These are phyloP conservation scores for Lippia alba DNA, from an alignment of 305 asterid species.

Conservation along the genomic window DNA sequence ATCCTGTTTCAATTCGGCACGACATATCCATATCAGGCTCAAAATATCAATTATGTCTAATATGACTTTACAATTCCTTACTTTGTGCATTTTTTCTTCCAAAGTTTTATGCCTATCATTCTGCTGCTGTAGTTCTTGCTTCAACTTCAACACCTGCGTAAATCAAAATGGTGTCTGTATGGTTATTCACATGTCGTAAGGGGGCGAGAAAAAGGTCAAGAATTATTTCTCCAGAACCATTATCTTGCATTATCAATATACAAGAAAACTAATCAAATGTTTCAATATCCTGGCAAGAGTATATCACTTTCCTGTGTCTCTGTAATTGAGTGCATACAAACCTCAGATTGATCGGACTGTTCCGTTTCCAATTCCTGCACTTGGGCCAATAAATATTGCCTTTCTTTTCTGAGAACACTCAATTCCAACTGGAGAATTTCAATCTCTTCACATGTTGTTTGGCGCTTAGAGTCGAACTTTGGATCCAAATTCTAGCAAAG, in stretches of 20 bases:
- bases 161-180: conserved; percentile 21
- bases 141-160: conserved; percentile 43
- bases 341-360: conserved; percentile 53
- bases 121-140: conserved; percentile 52
- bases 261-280: conserved; percentile 2
- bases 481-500: conserved; percentile 38
- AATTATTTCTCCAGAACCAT: background rate
- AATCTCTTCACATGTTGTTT: conserved; percentile 44
- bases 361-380: conserved; percentile 47
- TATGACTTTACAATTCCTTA: conserved; percentile 40
- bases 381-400: conserved; percentile 47
- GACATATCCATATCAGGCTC: no score
- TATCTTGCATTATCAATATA: conserved; percentile 11
- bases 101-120: conserved; percentile 43
- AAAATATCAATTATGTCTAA: no score
- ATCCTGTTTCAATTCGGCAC: conserved; percentile 43
- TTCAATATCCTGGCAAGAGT: background rate
- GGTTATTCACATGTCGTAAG: no score
- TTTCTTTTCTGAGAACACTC: conserved; percentile 54
- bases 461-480: conserved; percentile 42
- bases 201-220: background rate
- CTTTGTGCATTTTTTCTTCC: conserved; percentile 53
- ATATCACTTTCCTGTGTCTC: background rate
- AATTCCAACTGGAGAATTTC: conserved; percentile 60
- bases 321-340: conserved; percentile 33